Evolutionary conservation across 1,284 basidiomycete genomes (phyloP), one percentile per base, ranked within the genome.

Genomic region (Polyporus tsugae): DNA sequence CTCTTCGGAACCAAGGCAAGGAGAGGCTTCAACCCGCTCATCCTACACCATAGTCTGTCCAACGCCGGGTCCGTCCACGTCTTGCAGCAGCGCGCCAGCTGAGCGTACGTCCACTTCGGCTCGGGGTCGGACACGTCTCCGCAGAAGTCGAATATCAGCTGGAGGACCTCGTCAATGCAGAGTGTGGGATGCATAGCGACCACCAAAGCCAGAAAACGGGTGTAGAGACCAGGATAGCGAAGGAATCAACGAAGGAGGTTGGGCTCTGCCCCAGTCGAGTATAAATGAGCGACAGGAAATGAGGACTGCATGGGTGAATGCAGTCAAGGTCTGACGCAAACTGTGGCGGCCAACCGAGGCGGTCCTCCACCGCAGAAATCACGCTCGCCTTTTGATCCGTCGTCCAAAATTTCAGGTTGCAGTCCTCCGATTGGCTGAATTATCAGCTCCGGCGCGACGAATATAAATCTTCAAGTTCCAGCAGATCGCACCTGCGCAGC

Each of bases 41-140:
- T 77, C 62, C 80, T 80, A 64, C 75, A 75, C 88, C 89, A 89
- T 38, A 89, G 73, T 61, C 80, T 77, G 72, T 90, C 86, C 49
- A 89, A 72, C 35, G 87, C 86, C 22, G 88, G 88, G 44, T 86
- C 85, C 70, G 80, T 84, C 88, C 87, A 90, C 25, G 86, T 81
- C 71, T 75, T 80, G 75, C 88, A 90, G 49, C 71, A 73, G 33
- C 73, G 65, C 13, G 77, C 76, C 38, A 78, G 67, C 64, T 75
- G 75, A 35, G 62, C 60, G 25, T 75, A 71, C 19, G 73, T 72
- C 66, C 67, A 66, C 39, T 66, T 68, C 41, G 75, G 75, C 39
- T 75, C 73, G 25, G 70, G 42, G 13, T 65, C 35, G 3, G 63
- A 42, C 62, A 74, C 73, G 57, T 82, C 79, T 44, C 78, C 73